Conservation (phyloP, 495 filamentous ascomycete species). For the Saxophila tyrrhenica region DNA sequence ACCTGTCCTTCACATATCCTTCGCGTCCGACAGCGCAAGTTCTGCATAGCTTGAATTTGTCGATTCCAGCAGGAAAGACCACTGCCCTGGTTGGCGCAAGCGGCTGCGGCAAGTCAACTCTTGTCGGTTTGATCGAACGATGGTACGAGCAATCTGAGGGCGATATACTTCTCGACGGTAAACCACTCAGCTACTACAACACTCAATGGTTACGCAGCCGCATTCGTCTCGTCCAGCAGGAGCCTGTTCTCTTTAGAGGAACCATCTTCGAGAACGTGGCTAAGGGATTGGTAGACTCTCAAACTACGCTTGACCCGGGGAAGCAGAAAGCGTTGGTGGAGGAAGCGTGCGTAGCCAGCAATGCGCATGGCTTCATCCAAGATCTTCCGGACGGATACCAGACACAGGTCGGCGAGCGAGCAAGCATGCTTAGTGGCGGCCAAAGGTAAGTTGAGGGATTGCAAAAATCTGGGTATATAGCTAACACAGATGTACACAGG, state of each 20-base stretch:
- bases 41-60: conserved; percentile 18
- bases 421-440: conserved; percentile 21
- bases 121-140: conserved; percentile 24
- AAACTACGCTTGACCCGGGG: conserved; percentile 6
- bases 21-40: conserved; percentile 19
- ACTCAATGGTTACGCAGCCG: conserved; percentile 20
- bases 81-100: conserved; percentile 26
- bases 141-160: conserved; percentile 20
- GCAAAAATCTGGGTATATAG: too few species aligned
- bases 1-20: conserved; percentile 25
- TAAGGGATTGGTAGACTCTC: conserved; percentile 19
- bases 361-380: conserved; percentile 21
- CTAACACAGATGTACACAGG: too few species aligned
- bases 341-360: conserved; percentile 17
- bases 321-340: conserved; percentile 19
- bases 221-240: conserved; percentile 23
- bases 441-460: background rate
- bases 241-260: conserved; percentile 21
- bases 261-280: conserved; percentile 21
- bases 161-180: conserved; percentile 16
- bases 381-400: conserved; percentile 23
- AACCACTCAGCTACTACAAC: conserved; percentile 17
- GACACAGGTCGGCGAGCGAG: conserved; percentile 23
- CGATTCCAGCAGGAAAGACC: conserved; percentile 22
- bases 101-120: conserved; percentile 27